These are phyloP conservation scores for Ganoderma lucidum DNA, from an alignment of 1,284 basidiomycete species.

Conservation along the genomic window DNA sequence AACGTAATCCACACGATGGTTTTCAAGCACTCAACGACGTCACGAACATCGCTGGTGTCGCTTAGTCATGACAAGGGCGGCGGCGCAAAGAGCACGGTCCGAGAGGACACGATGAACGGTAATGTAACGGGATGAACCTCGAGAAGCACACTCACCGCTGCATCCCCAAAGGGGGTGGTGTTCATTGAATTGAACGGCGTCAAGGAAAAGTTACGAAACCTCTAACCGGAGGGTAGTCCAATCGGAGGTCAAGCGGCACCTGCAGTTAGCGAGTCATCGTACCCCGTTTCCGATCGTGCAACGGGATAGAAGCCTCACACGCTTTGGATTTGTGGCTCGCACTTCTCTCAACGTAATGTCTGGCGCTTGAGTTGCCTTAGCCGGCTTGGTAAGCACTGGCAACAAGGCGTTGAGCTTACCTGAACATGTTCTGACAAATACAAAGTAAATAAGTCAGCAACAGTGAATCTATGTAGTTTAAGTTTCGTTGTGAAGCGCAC, in stretches of 20 bases:
- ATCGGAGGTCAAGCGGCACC: background rate
- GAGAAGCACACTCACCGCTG: background rate
- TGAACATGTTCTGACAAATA: background rate
- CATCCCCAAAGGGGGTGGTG: background rate
- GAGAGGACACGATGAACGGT: background rate
- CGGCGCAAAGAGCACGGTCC: background rate
- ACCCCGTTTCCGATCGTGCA: background rate
- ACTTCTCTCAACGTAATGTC: background rate
- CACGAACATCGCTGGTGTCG: background rate
- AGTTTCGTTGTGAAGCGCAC: background rate
- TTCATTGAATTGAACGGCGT: background rate
- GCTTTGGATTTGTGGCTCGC: background rate
- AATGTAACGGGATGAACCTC: background rate
- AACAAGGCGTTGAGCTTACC: background rate
- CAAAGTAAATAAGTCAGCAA: background rate
- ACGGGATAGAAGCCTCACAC: background rate
- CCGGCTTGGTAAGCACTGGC: background rate
- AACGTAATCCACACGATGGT: background rate
- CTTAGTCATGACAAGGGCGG: background rate
- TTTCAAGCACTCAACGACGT: background rate
- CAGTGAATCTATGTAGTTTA: background rate
- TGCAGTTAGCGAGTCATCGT: background rate
- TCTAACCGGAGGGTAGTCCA: too few relatives aligned
- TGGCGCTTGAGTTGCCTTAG: background rate
- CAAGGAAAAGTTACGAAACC: background rate